These are phyloP conservation scores for Wakefieldia striispora DNA, from an alignment of 768 basidiomycete genomes.

Conservation along the genomic window DNA sequence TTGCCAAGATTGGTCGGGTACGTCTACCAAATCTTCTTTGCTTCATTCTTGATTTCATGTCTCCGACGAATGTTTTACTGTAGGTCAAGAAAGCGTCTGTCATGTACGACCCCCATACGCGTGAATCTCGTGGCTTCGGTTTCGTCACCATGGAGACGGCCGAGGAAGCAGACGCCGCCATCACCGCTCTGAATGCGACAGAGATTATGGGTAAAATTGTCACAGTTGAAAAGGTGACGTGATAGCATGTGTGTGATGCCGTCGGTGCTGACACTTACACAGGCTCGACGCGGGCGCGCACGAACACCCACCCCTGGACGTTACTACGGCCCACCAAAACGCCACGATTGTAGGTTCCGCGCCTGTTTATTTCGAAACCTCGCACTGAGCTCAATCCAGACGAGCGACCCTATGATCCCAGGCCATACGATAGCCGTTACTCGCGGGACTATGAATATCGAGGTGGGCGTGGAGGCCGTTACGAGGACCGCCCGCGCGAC, in stretches of 20 bases:
- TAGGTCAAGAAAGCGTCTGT: slow-evolving; percentile 65
- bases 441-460: slow-evolving; percentile 61
- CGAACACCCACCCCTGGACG: slow-evolving; percentile 91
- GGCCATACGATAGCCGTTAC: slow-evolving; percentile 90
- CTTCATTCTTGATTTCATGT: not conserved
- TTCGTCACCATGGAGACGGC: slow-evolving; percentile 84
- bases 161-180: slow-evolving; percentile 91
- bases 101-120: slow-evolving; percentile 70
- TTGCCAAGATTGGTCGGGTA: slow-evolving; percentile 85
- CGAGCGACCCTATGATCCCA: slow-evolving; percentile 87
- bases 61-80: not conserved
- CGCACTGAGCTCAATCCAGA: slow-evolving; percentile 37
- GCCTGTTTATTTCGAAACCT: not conserved
- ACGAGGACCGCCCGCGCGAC: slow-evolving; percentile 33
- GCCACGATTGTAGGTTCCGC: slow-evolving; percentile 54
- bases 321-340: slow-evolving; percentile 92
- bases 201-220: slow-evolving; percentile 86
- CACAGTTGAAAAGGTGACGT: slow-evolving; percentile 80
- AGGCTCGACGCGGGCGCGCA: slow-evolving; percentile 89
- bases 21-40: slow-evolving; percentile 23
- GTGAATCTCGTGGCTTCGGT: slow-evolving; percentile 76
- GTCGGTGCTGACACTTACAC: not conserved
- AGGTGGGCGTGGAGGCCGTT: slow-evolving; percentile 44
- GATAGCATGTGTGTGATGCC: not conserved
- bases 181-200: slow-evolving; percentile 78